Evolutionary conservation across 1,284 basidiomycete genomes (phyloP).

Genomic region (Trichosporon coremiiforme): DNA sequence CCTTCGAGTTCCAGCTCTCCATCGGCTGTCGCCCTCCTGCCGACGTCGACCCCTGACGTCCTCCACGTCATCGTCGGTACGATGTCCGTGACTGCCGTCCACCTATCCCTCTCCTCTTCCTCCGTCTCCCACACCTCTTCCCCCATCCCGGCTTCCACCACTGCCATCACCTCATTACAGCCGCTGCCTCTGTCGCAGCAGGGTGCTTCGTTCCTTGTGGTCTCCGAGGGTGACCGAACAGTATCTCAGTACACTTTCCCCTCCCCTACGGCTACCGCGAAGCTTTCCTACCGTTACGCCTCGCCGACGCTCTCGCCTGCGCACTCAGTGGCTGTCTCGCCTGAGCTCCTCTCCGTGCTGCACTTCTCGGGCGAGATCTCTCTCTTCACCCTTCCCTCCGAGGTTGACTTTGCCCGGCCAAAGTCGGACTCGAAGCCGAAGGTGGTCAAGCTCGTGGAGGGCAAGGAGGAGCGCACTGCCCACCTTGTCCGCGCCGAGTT

Average conservation of each 20-base stretch:
- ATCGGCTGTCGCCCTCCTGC: slow-evolving; percentile 43
- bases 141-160: slow-evolving; percentile 51
- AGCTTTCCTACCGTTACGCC: slow-evolving; percentile 62
- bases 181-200: slow-evolving; percentile 44
- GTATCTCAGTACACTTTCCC: slow-evolving; percentile 61
- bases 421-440: slow-evolving; percentile 47
- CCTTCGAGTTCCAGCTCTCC: slow-evolving; percentile 38
- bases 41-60: slow-evolving; percentile 41
- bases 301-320: slow-evolving; percentile 66
- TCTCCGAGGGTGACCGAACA: slow-evolving; percentile 73
- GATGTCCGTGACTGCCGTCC: slow-evolving; percentile 40
- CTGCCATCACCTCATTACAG: slow-evolving; percentile 47
- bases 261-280: slow-evolving; percentile 61
- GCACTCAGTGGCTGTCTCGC: slow-evolving; percentile 61
- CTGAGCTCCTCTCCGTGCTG: slow-evolving; percentile 63
- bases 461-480: slow-evolving; percentile 47
- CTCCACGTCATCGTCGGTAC: slow-evolving; percentile 46
- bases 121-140: slow-evolving; percentile 43
- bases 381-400: slow-evolving; percentile 64
- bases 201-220: slow-evolving; percentile 64
- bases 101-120: slow-evolving; percentile 40
- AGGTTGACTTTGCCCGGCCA: slow-evolving; percentile 56
- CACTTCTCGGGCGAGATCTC: slow-evolving; percentile 69
- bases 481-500: slow-evolving; percentile 43
- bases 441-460: slow-evolving; percentile 48